Evolutionary conservation across 306 rosid species (phyloP).

Genomic region (Rosa chinensis): DNA sequence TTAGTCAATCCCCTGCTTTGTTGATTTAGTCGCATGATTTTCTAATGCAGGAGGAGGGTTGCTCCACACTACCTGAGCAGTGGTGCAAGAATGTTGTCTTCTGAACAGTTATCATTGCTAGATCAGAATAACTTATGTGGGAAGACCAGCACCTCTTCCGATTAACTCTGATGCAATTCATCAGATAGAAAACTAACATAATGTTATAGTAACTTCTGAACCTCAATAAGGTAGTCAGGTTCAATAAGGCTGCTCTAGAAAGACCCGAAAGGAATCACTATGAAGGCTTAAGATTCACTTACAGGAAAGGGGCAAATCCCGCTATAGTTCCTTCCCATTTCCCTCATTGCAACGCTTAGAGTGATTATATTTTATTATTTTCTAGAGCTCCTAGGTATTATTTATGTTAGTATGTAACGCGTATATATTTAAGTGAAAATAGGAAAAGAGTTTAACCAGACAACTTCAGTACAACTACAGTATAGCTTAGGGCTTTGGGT

Average conservation of each 20-base stretch:
- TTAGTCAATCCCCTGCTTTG: slow-evolving; percentile 13
- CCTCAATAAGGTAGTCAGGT: slow-evolving; percentile 1
- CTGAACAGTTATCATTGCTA: slow-evolving; percentile 62
- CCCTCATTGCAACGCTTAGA: slow-evolving; percentile 30
- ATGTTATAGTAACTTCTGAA: background rate
- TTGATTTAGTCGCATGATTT: slow-evolving; percentile 26
- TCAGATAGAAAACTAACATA: slow-evolving; percentile 31
- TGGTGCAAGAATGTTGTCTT: slow-evolving; percentile 49
- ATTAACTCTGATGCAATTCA: slow-evolving; percentile 13
- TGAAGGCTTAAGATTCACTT: background rate
- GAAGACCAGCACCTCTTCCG: slow-evolving; percentile 35
- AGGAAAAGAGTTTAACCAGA: background rate
- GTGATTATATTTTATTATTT: background rate
- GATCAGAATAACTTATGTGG: slow-evolving; percentile 45
- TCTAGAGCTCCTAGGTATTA: background rate
- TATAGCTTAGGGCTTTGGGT: background rate
- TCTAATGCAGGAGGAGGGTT: slow-evolving; percentile 51
- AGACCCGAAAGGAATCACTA: background rate
- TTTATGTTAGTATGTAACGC: background rate
- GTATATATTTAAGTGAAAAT: background rate
- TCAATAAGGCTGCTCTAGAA: slow-evolving; percentile 9
- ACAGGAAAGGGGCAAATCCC: background rate
- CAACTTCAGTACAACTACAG: background rate
- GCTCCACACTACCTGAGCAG: slow-evolving; percentile 71
- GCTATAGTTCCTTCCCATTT: slow-evolving; percentile 12